Base-by-base conservation (phyloP, 2,329 filamentous ascomycete species). In the Hymenoscyphus fructigenus region DNA sequence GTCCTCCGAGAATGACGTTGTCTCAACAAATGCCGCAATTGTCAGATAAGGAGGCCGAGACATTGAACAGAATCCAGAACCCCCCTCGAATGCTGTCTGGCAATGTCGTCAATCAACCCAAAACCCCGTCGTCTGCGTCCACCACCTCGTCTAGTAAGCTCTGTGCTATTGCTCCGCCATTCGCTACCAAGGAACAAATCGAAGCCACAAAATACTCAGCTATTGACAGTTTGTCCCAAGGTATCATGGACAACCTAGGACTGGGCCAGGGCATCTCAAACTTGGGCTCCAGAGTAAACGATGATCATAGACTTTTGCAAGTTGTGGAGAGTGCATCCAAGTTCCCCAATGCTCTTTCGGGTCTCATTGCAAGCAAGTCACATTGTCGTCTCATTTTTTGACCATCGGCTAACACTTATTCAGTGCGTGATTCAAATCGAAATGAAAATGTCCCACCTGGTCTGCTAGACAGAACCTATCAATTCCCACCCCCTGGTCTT, bases 401-500 rank as follows among this genome's bases (percentile, higher is more conserved):
- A 32, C 26, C 17, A 53, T 53, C n/a, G 14, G 29, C 38, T 34
- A 29, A 53, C 38, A 10, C 14, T n/a, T 32, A 15, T 47, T 34
- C 7, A 60, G 32, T 28, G 9, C 38, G 26, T 20, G 6, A 23
- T 12, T 53, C 47, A 23, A 5, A 9, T 53, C 47, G 12, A 53
- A 53, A 53, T 26, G 47, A 53, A 14, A 53, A 53, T 53, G 20
- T 53, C 23, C 47, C 28, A 50, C 38, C 41, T 44, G 69, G 70
- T 20, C 66, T 71, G 23, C 64, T 72, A 15, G 67, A 73, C 61
- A 66, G 62, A 4, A 59, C 26, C 5, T 72, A 68, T 58, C 69
- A 68, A 61, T 75, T 74, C 34, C 73, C 73, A 50, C 70, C 69
- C 23, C 66, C 70, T 17, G 67, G 67, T 23, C 20, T 70, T 20